A percentile compares a stretch with the other conserved stretches of the same genome.
Conservation (phyloP, 805 yeast species). For the Ogataea neopini region DNA sequence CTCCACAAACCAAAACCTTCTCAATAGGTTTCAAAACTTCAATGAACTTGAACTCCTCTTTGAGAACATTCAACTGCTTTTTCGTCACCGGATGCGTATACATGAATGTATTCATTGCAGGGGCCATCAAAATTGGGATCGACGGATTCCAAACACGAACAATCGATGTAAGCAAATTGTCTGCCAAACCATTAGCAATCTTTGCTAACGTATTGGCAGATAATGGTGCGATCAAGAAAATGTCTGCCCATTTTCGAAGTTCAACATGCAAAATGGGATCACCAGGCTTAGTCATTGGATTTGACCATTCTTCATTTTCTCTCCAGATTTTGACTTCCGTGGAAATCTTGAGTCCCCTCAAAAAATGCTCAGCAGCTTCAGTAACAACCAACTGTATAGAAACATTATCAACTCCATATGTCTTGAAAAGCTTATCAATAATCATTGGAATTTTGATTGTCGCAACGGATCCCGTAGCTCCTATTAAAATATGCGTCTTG, state of each 20-base stretch:
- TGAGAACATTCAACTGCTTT: slow-evolving; percentile 71
- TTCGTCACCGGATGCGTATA: slow-evolving; percentile 88
- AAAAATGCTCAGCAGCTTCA: slow-evolving; percentile 80
- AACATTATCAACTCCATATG: slow-evolving; percentile 71
- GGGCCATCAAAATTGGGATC: slow-evolving; percentile 86
- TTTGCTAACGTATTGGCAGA: slow-evolving; percentile 92
- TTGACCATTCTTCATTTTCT: slow-evolving; percentile 89
- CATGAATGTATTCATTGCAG: slow-evolving; percentile 93
- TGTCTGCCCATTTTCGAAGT: slow-evolving; percentile 95
- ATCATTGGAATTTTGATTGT: slow-evolving; percentile 90
- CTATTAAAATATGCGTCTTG: slow-evolving; percentile 83
- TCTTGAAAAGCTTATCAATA: slow-evolving; percentile 80
- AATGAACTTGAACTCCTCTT: slow-evolving; percentile 93
- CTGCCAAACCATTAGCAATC: slow-evolving; percentile 88
- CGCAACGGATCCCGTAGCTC: slow-evolving; percentile 96
- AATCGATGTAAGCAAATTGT: slow-evolving; percentile 85
- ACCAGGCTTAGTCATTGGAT: slow-evolving; percentile 62
- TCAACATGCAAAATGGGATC: slow-evolving; percentile 97
- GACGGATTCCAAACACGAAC: slow-evolving; percentile 95
- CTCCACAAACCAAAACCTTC: slow-evolving; percentile 93
- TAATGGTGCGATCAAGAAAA: slow-evolving; percentile 88
- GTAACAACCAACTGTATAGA: slow-evolving; percentile 86
- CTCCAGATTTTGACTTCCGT: slow-evolving; percentile 85
- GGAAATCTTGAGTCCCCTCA: slow-evolving; percentile 54
- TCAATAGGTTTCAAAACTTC: slow-evolving; percentile 93